Conservation (phyloP, 2,329 filamentous ascomycete genomes). For the Beauveria asiatica region DNA sequence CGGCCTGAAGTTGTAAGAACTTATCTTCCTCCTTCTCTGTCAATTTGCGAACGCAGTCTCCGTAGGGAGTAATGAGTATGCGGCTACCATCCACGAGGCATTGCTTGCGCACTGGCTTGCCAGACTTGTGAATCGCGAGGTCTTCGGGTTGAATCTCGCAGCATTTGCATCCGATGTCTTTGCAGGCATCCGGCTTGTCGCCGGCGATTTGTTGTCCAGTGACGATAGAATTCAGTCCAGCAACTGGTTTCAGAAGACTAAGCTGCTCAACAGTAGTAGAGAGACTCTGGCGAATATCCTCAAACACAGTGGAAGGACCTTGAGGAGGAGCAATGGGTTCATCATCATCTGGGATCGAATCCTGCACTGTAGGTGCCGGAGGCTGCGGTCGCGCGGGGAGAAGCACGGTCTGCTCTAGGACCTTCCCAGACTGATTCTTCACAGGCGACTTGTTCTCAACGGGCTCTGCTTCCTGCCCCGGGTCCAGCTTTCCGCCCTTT, state of each 20-base stretch:
- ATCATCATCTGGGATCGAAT: conserved; percentile 8
- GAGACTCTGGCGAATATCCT: conserved; percentile 25
- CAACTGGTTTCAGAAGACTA: conserved; percentile 29
- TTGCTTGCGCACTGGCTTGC: conserved; percentile 52
- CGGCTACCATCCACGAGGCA: conserved; percentile 51
- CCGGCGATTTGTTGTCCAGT: neutral
- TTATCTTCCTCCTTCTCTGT: conserved; percentile 59
- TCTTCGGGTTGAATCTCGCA: conserved; percentile 40
- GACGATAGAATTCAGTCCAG: conserved; percentile 12
- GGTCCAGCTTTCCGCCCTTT: neutral
- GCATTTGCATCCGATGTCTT: conserved; percentile 30
- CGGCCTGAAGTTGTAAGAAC: conserved; percentile 60
- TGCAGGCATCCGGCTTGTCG: conserved; percentile 24
- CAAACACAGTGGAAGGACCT: conserved; percentile 27
- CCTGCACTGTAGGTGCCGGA: neutral
- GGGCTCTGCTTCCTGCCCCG: conserved; percentile 9
- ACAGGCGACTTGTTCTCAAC: neutral
- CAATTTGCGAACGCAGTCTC: conserved; percentile 67
- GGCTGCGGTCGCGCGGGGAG: neutral
- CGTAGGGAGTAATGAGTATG: conserved; percentile 66
- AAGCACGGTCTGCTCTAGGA: neutral
- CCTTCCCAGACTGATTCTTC: neutral
- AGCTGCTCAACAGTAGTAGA: conserved; percentile 29
- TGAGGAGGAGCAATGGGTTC: conserved; percentile 18
- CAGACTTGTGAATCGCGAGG: conserved; percentile 44